Evolutionary conservation across 768 basidiomycete genomes (phyloP), one percentile per base, ranked within the genome.

Genomic region (Auricularia heimuer): DNA sequence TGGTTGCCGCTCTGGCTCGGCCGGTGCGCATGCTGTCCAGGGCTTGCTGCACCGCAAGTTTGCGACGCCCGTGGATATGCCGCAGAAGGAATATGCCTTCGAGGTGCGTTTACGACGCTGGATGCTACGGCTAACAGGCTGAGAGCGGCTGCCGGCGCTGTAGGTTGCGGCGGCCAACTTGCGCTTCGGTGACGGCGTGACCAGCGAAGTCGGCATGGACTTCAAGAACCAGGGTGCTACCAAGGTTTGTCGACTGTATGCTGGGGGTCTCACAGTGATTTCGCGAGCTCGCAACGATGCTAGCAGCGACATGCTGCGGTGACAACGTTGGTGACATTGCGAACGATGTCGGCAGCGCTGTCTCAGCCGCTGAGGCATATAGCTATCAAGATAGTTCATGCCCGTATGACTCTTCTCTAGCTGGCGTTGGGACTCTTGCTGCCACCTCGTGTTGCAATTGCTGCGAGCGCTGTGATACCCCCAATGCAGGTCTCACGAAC

Each of bases 171-270:
- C 94, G 3, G 86, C 89, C 51, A 93, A 95, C 74, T 75, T 96
- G 66, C 80, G 93, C 62, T 96, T 95, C 71, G 93, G 93, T 1
- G 88, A 93, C 67, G 93, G 93, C 36, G 94, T 93, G 42, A 94
- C 93, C 3, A 80, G 81, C 45, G 93, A 95, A 75, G 89, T 95
- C 35, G 94, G 93, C 39, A 92, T 94, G 89, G 94, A 94, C 75
- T 81, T 95, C 70, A 90, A 89, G 81, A 95, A 95, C 77, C 89
- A 92, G 90, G 89, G 87, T 65, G 92, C 94, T 6, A 83, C 85
- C 69, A 93, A 92, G 82, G 92, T 89, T 68, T n/a, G 72, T 60
- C 12, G 35, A 68, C 10, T 35, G 44, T 67, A 29, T 29, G 29
- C 29, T 29, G 29, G 2, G 29, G 29, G 29, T 29, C 29, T 29